These are phyloP conservation scores for Neopestalotiopsis rosae DNA, from an alignment of 2,329 filamentous ascomycete genomes.

Conservation along the genomic window DNA sequence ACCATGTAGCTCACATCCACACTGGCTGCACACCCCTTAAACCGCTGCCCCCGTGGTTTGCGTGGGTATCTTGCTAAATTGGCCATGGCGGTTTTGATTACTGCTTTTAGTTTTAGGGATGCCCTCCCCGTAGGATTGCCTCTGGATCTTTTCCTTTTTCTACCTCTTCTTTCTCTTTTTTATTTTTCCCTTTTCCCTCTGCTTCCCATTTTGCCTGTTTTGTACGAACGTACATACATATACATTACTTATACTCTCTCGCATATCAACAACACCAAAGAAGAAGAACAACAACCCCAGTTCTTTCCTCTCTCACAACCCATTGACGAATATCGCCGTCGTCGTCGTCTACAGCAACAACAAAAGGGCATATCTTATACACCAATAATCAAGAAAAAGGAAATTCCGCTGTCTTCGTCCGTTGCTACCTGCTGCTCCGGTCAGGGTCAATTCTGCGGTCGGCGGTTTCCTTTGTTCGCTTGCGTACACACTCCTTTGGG, in stretches of 20 bases:
- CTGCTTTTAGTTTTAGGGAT: constrained; percentile 37
- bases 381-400: background rate
- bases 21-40: constrained; percentile 27
- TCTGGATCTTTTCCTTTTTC: constrained; percentile 21
- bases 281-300: background rate
- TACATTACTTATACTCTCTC: background rate
- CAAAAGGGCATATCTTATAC: background rate
- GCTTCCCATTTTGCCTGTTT: constrained; percentile 22
- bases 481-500: constrained; percentile 25
- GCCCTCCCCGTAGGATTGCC: constrained; percentile 4
- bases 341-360: background rate
- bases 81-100: constrained; percentile 35
- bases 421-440: constrained; percentile 23
- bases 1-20: constrained; percentile 34
- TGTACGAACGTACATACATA: constrained; percentile 24
- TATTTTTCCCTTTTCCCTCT: constrained; percentile 17
- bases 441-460: constrained; percentile 18
- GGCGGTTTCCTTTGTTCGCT: constrained; percentile 33
- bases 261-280: background rate
- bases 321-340: background rate
- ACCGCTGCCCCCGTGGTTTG: constrained; percentile 23
- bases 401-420: constrained; percentile 22
- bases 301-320: background rate
- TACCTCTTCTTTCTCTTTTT: constrained; percentile 23
- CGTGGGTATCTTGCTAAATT: constrained; percentile 32